Evolutionary conservation across 352 stramenopile genomes (phyloP), one percentile per base, ranked within the genome.

Genomic region (Phytophthora macrochlamydospora): DNA sequence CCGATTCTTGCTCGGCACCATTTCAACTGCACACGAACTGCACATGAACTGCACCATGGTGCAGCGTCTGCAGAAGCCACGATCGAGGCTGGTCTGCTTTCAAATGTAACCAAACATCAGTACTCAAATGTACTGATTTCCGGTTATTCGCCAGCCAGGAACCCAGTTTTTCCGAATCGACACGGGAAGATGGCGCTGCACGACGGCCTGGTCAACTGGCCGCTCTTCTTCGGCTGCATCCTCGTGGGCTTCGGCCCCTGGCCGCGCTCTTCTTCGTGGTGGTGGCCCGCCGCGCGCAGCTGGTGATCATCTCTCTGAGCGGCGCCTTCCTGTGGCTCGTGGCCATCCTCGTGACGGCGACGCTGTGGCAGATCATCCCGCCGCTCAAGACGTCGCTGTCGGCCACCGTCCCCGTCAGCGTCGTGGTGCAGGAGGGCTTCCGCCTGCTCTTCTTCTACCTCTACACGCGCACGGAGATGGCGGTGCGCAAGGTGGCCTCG

Each of bases 321-420:
- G 83, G 82, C 56, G 88, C 88, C 43, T 95, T 95, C 78, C 72
- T 85, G 38, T 95, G 87, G 81, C 82, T 95, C 59, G 70, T 93
- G 24, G 78, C 85, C 43, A 91, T 94, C 62, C 82, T 95, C 48
- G 68, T 94, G 46, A 84, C 79, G 28, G 84, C 88, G 7, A 85
- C 85, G 53, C 50, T 94, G 44, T 95, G 88, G 88, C 73, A 79
- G 44, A 77, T 93, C 62, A 87, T 94, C 37, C 83, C 85, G 50
- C 79, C 79, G 18, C 71, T 95, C 58, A 89, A 93, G 65, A 75
- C 65, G 50, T 93, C 85, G 45, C 61, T 94, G 13, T 77, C 89
- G 46, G 85, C 85, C 43, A 95, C 86, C n/a, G 79, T 95, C 28
- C 73, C 75, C 28, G 55, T 95, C 37, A 71, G 67, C 45, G 84